Percentiles rank a stretch among this genome's conserved stretches.
These are phyloP conservation scores for Suhomyces maxii DNA, from an alignment of 1,139 yeast genomes.

Conservation along the genomic window DNA sequence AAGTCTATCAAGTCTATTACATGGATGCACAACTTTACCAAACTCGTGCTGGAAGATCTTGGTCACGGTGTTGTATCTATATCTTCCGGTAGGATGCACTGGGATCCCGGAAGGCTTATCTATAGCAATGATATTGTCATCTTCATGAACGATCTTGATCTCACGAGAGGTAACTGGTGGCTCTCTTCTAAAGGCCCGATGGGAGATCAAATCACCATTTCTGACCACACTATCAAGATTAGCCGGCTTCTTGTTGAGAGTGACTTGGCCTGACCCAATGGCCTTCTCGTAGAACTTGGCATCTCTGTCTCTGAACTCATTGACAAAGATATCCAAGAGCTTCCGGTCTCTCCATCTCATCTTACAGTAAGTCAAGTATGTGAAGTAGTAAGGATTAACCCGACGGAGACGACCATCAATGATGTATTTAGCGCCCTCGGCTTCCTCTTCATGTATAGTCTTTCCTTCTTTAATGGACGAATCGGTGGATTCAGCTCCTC, in stretches of 20 bases:
- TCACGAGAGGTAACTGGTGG: slow-evolving; percentile 79
- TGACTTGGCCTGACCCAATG: slow-evolving; percentile 71
- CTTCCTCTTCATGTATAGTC: slow-evolving; percentile 55
- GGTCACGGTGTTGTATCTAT: slow-evolving; percentile 83
- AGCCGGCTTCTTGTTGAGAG: slow-evolving; percentile 67
- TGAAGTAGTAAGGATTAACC: slow-evolving; percentile 83
- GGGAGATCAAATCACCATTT: slow-evolving; percentile 85
- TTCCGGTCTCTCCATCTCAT: slow-evolving; percentile 85
- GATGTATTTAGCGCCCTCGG: slow-evolving; percentile 51
- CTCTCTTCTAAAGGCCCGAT: slow-evolving; percentile 85
- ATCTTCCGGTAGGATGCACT: slow-evolving; percentile 95
- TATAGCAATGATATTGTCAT: slow-evolving; percentile 77
- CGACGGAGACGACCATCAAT: slow-evolving; percentile 65
- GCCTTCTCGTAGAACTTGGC: slow-evolving; percentile 67
- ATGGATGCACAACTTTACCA: slow-evolving; percentile 73
- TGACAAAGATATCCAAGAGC: slow-evolving; percentile 73
- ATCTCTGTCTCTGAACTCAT: slow-evolving; percentile 83
- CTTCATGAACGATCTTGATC: slow-evolving; percentile 73
- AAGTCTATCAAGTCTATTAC: slow-evolving; percentile 85
- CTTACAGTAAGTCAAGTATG: slow-evolving; percentile 89
- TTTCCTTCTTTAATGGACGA: slow-evolving; percentile 30
- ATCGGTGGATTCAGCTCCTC: slow-evolving; percentile 31
- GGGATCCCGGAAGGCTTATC: slow-evolving; percentile 97
- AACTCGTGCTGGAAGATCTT: slow-evolving; percentile 71
- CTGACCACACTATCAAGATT: slow-evolving; percentile 62